Percentiles rank a stretch among this genome's conserved stretches.
phyloP scores from a whole-genome alignment of 495 filamentous ascomycete species.

The Bacidia rubella region DNA sequence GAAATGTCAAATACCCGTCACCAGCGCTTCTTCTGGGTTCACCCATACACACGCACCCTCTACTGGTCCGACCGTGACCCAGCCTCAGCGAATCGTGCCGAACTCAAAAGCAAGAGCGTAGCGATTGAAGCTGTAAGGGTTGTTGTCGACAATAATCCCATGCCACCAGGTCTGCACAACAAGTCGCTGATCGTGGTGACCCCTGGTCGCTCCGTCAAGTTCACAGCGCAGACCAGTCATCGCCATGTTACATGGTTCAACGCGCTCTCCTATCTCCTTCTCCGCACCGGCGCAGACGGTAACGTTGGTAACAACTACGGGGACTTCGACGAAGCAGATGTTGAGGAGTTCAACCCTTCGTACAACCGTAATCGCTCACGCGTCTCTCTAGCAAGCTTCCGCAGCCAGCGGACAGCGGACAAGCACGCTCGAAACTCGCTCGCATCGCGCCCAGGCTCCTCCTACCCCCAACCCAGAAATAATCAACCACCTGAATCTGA shows the following conservation, averaged over 20 bases:
- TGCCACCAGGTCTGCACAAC: constrained; percentile 84
- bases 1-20: constrained; percentile 81
- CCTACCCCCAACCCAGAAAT: background rate
- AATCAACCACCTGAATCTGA: too few relatives aligned
- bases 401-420: constrained; percentile 54
- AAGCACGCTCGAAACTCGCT: constrained; percentile 1
- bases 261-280: constrained; percentile 80
- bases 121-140: constrained; percentile 86
- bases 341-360: constrained; percentile 79
- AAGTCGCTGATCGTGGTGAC: constrained; percentile 87
- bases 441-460: constrained; percentile 3
- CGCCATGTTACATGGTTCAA: constrained; percentile 99
- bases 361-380: constrained; percentile 43
- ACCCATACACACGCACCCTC: constrained; percentile 89
- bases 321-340: constrained; percentile 58
- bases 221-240: constrained; percentile 86
- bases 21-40: constrained; percentile 95
- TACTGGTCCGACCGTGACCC: constrained; percentile 96
- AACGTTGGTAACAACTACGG: constrained; percentile 25
- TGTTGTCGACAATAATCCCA: constrained; percentile 90
- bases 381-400: constrained; percentile 71
- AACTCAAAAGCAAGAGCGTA: constrained; percentile 86
- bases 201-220: constrained; percentile 74
- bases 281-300: constrained; percentile 41
- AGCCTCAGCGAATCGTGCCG: constrained; percentile 54